phyloP scores from a whole-genome alignment of 495 filamentous ascomycete genomes.

The Diplogelasinospora grovesii region DNA sequence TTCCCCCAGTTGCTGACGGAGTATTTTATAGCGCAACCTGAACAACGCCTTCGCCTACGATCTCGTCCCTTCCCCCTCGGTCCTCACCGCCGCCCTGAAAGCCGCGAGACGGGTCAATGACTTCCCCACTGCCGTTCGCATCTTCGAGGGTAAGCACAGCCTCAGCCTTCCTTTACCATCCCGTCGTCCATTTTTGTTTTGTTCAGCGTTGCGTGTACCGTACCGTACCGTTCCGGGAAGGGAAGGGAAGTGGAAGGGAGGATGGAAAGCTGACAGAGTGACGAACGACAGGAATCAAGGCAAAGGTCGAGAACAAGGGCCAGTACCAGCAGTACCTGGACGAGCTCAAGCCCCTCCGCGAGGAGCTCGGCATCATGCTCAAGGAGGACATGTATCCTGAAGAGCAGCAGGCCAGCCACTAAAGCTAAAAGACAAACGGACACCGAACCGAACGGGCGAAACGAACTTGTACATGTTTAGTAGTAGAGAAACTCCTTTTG shows the following conservation, averaged over 20 bases:
- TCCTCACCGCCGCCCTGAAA: slow-evolving; percentile 83
- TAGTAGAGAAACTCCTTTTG: too few species aligned
- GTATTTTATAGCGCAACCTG: slow-evolving; percentile 73
- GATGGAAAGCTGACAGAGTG: not conserved
- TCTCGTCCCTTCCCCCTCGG: slow-evolving; percentile 89
- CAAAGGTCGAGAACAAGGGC: slow-evolving; percentile 95
- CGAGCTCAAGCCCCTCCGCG: slow-evolving; percentile 83
- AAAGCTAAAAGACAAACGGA: slow-evolving; percentile 3
- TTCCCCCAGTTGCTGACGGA: not conserved
- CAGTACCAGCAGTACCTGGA: slow-evolving; percentile 98
- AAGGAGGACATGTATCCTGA: slow-evolving; percentile 95
- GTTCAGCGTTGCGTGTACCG: too few species aligned
- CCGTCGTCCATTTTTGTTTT: too few species aligned
- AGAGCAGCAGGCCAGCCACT: slow-evolving; percentile 49
- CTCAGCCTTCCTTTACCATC: not conserved
- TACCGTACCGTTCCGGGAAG: too few species aligned
- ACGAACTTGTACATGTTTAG: too few species aligned
- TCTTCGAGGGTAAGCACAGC: slow-evolving; percentile 78
- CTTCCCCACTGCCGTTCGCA: slow-evolving; percentile 92
- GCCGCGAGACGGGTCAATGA: slow-evolving; percentile 96
- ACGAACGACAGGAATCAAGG: slow-evolving; percentile 74
- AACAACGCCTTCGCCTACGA: slow-evolving; percentile 99
- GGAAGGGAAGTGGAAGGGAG: slow-evolving; percentile 4
- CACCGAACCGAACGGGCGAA: too few species aligned
- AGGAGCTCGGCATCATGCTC: slow-evolving; percentile 85